Percentiles rank a stretch among this genome's conserved stretches.
Evolutionary conservation across 441 rosid genomes (phyloP).

Genomic region (Melastoma candidum): DNA sequence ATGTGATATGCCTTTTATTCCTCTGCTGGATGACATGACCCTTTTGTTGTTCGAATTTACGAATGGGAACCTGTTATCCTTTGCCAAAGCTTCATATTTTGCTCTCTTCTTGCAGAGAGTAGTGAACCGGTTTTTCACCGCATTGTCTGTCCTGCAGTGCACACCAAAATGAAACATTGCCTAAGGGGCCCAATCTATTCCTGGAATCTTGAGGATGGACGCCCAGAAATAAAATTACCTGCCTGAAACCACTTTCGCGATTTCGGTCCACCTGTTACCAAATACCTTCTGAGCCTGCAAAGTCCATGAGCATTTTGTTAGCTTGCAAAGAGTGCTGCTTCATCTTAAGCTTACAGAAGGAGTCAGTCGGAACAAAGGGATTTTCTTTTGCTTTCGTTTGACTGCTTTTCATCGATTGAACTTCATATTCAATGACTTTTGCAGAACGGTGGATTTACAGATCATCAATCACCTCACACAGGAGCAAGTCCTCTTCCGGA

Average conservation of each 20-base stretch:
- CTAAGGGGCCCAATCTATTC: slow-evolving; percentile 2
- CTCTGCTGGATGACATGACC: slow-evolving; percentile 34
- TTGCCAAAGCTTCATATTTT: slow-evolving; percentile 82
- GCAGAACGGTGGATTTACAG: slow-evolving; percentile 1
- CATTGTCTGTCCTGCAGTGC: slow-evolving; percentile 83
- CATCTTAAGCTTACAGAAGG: too few relatives aligned
- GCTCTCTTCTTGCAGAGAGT: slow-evolving; percentile 97
- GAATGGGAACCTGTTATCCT: slow-evolving; percentile 51
- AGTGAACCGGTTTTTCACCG: slow-evolving; percentile 93
- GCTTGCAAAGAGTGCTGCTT: too few relatives aligned
- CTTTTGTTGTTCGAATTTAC: slow-evolving; percentile 68
- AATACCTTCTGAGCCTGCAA: slow-evolving; percentile 83
- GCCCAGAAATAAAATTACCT: slow-evolving; percentile 37
- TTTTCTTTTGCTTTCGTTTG: too few relatives aligned
- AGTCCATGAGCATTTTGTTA: slow-evolving; percentile 3
- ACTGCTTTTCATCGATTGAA: too few relatives aligned
- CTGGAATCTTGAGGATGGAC: neutral
- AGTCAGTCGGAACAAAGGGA: too few relatives aligned
- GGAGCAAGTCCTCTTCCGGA: slow-evolving; percentile 92
- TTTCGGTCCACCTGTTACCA: slow-evolving; percentile 99
- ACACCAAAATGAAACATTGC: slow-evolving; percentile 9
- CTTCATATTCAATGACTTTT: too few relatives aligned
- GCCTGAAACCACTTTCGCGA: slow-evolving; percentile 98
- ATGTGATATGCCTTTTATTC: slow-evolving; percentile 32
- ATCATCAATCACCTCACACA: slow-evolving; percentile 66